Conservation (phyloP, 2,329 filamentous ascomycete genomes). For the Leptographium flavum region DNA sequence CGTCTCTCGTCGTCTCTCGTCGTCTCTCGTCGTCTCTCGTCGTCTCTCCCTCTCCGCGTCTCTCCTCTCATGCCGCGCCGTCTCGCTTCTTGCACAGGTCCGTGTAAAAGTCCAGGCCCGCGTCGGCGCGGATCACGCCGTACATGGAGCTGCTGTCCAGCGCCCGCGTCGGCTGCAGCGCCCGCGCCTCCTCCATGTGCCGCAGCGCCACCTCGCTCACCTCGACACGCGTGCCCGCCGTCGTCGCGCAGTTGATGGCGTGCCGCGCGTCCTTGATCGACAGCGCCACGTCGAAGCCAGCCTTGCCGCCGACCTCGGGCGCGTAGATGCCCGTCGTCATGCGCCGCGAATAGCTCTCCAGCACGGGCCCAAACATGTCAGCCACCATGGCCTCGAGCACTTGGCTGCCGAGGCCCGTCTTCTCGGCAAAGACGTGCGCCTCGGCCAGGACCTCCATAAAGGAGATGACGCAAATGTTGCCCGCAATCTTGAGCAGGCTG, state of each 20-base stretch:
- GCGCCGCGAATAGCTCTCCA: constrained; percentile 5
- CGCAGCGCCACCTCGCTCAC: background rate
- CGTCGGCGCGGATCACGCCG: background rate
- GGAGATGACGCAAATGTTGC: constrained; percentile 4
- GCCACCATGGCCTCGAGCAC: constrained; percentile 1
- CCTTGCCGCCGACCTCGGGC: background rate
- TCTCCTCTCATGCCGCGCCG: background rate
- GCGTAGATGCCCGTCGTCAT: constrained; percentile 3
- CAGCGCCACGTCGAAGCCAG: constrained; percentile 2
- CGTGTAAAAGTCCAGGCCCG: constrained; percentile 2
- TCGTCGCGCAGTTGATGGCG: constrained; percentile 1
- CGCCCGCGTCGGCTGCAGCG: background rate
- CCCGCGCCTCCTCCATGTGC: constrained; percentile 1
- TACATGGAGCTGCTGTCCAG: constrained; percentile 6
- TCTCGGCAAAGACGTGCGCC: constrained; percentile 4
- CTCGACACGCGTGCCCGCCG: background rate
- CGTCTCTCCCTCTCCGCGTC: background rate
- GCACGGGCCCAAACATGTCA: constrained; percentile 5
- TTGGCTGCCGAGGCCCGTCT: constrained; percentile 1
- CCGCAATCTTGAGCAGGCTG: constrained; percentile 4
- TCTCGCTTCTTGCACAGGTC: constrained; percentile 2
- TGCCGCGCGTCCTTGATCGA: constrained; percentile 3
- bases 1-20: constrained; percentile 12
- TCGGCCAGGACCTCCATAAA: constrained; percentile 5
- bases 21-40: too few relatives aligned